Evolutionary conservation across 2,329 filamentous ascomycete genomes (phyloP), one percentile per base, ranked within the genome.

Genomic region (Sphaerulina vaccinii): DNA sequence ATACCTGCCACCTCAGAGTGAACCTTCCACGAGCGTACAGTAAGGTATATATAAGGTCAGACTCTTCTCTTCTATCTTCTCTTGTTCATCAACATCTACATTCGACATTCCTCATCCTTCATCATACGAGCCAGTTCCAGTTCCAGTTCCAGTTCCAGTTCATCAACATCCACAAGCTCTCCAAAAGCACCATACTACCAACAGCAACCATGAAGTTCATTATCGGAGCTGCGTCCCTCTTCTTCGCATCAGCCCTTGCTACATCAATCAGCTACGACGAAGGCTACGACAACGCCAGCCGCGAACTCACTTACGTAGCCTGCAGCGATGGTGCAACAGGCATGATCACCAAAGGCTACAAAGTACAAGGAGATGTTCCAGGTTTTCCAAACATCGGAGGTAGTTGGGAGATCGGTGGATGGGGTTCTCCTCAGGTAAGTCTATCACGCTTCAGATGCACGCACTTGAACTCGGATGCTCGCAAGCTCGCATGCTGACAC

Each of bases 291-390:
- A 73, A 85, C 57, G 68, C 67, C 39, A 59, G 60, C 54, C 79
- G 82, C 52, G 75, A 79, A 38, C 68, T 91, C 49, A 75, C 71
- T 27, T 68, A 65, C 4, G 77, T 90, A 38, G 68, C 83, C 55
- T 90, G 86, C 79, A 86, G 82, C 24, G 82, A 88, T 65, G 86
- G 86, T 49, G 40, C 56, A 55, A 85, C 88, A 70, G 86, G 86
- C 52, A 77, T 89, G 56, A 80, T 81, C 57, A 82, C 79, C 62
- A 78, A 75, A 62, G 75, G 75, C 61, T 87, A 42, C 46, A 47
- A 45, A n/a, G 61, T 71, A 3, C 75, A 78, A 52, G 73, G 70
- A 48, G 59, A 65, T 7, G 62, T 80, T 24, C 72, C 76, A 11
- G 64, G 60, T 19, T 79, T 77, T 69, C 75, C 77, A 23, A 64